Conservation (phyloP, 257 asterid genomes). For the Capsicum baccatum region DNA sequence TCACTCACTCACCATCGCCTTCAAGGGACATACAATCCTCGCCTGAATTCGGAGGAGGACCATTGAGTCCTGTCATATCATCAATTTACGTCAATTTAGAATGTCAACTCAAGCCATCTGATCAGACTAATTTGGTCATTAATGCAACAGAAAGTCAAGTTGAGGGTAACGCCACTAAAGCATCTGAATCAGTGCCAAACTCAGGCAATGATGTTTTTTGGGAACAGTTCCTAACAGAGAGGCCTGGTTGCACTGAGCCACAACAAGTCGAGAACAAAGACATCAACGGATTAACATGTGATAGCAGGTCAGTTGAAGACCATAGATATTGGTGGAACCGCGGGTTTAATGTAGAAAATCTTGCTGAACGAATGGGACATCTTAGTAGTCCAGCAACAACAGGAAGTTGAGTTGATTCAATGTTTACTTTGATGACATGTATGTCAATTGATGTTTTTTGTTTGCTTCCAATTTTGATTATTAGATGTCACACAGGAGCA, state of each 20-base stretch:
- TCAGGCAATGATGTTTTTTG: slow-evolving; percentile 79
- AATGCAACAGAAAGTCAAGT: slow-evolving; percentile 38
- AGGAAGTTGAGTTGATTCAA: slow-evolving; percentile 39
- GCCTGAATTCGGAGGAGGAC: slow-evolving; percentile 44
- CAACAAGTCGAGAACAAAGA: slow-evolving; percentile 56
- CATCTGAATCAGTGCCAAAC: slow-evolving; percentile 38
- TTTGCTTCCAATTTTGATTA: background rate
- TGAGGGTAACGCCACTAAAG: slow-evolving; percentile 16
- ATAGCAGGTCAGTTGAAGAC: slow-evolving; percentile 40
- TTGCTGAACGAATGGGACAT: slow-evolving; percentile 57
- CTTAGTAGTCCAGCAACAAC: slow-evolving; percentile 51
- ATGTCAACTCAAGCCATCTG: slow-evolving; percentile 42
- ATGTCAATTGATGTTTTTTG: background rate
- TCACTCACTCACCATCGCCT: slow-evolving; percentile 52
- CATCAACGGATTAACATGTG: slow-evolving; percentile 33
- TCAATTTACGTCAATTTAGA: slow-evolving; percentile 51
- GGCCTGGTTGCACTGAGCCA: slow-evolving; percentile 49
- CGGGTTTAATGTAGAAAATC: slow-evolving; percentile 47
- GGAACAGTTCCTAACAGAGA: slow-evolving; percentile 86
- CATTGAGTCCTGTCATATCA: slow-evolving; percentile 54
- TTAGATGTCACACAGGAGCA: background rate
- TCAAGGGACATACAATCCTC: slow-evolving; percentile 54
- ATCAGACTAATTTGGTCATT: slow-evolving; percentile 31
- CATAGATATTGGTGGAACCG: slow-evolving; percentile 63
- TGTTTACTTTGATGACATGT: background rate